A percentile compares a stretch with the other conserved stretches of the same genome.
Conservation (phyloP, 768 basidiomycete species). For the Lactifluus volemus region DNA sequence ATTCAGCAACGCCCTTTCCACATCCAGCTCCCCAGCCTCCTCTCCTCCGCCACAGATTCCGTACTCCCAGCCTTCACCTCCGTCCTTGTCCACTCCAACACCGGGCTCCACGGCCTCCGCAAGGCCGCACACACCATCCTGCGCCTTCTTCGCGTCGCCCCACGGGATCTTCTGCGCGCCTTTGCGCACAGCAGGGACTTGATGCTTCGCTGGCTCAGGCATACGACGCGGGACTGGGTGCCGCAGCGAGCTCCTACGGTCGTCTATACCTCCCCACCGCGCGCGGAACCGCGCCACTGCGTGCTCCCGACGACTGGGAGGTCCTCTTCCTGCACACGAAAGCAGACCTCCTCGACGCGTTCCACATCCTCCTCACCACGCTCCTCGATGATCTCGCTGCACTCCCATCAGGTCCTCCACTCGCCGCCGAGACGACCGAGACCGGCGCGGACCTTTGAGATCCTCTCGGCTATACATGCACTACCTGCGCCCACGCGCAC, state of each 20-base stretch:
- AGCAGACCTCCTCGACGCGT: slow-evolving; percentile 58
- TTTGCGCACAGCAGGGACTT: slow-evolving; percentile 49
- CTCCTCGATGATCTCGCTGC: slow-evolving; percentile 41
- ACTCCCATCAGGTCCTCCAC: slow-evolving; percentile 31
- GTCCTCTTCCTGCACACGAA: slow-evolving; percentile 65
- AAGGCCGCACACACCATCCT: slow-evolving; percentile 52
- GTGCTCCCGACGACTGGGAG: slow-evolving; percentile 52
- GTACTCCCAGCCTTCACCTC: slow-evolving; percentile 49
- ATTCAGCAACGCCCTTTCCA: slow-evolving; percentile 32
- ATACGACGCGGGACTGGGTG: slow-evolving; percentile 50
- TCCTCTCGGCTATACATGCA: slow-evolving; percentile 51
- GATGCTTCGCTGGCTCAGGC: slow-evolving; percentile 46
- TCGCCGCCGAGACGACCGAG: slow-evolving; percentile 37
- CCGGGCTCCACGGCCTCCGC: slow-evolving; percentile 54
- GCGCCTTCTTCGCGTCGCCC: slow-evolving; percentile 44
- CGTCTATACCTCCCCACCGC: slow-evolving; percentile 33
- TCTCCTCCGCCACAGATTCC: slow-evolving; percentile 26
- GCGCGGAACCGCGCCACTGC: slow-evolving; percentile 20
- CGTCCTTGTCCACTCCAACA: slow-evolving; percentile 31
- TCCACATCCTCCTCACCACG: slow-evolving; percentile 48
- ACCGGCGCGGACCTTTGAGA: slow-evolving; percentile 47
- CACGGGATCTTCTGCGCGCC: slow-evolving; percentile 38
- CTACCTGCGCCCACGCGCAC: slow-evolving; percentile 25
- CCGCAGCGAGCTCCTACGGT: slow-evolving; percentile 53
- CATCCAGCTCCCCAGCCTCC: slow-evolving; percentile 28